Conservation (phyloP, 2,329 filamentous ascomycete species). For the Sclerotinia borealis region DNA sequence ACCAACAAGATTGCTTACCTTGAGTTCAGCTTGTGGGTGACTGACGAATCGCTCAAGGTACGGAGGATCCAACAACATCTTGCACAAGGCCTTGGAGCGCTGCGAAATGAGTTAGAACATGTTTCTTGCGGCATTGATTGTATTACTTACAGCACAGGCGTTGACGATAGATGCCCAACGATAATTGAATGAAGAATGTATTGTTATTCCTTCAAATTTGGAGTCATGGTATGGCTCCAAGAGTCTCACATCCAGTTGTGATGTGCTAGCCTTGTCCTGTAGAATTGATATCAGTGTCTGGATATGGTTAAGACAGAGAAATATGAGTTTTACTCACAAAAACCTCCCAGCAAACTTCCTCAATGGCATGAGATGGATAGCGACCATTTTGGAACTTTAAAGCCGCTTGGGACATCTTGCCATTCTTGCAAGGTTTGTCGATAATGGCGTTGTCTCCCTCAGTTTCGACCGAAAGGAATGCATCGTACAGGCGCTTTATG, state of each 20-base stretch:
- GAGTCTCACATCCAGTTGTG: constrained; percentile 12
- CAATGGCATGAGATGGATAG: constrained; percentile 14
- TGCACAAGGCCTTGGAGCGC: constrained; percentile 24
- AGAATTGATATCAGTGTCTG: neutral
- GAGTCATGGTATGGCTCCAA: constrained; percentile 14
- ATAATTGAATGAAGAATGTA: constrained; percentile 8
- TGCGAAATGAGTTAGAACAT: neutral
- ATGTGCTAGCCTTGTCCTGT: constrained; percentile 12
- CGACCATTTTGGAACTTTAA: constrained; percentile 9
- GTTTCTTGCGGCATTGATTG: neutral
- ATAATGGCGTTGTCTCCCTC: constrained; percentile 11
- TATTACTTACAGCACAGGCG: constrained; percentile 15
- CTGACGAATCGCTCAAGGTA: constrained; percentile 18
- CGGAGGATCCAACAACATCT: constrained; percentile 23
- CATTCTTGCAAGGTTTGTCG: constrained; percentile 22
- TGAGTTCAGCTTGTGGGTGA: constrained; percentile 19
- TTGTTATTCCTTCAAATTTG: constrained; percentile 11
- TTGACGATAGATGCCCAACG: constrained; percentile 17
- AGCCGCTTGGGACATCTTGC: constrained; percentile 18
- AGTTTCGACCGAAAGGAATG: constrained; percentile 14
- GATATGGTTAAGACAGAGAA: neutral
- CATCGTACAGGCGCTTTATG: constrained; percentile 16
- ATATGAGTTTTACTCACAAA: constrained; percentile 16
- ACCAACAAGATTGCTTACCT: constrained; percentile 17
- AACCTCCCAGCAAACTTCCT: constrained; percentile 20